Evolutionary conservation across 129 eudicot genomes (phyloP).

Genomic region (carrot (Daucus carota)): DNA sequence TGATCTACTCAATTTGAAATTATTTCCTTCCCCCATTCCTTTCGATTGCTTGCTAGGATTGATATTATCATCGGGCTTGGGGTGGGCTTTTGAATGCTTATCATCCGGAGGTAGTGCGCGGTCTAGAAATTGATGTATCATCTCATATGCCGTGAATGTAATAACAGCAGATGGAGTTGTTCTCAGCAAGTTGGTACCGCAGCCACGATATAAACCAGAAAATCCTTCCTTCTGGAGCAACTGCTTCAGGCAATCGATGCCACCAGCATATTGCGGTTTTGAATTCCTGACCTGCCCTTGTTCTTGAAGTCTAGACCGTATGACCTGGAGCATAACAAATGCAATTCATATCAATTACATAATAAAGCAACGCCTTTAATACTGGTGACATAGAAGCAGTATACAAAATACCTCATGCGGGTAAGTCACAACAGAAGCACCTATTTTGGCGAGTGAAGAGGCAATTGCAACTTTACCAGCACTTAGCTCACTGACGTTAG

Average conservation of each 20-base stretch:
- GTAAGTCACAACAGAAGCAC: slow-evolving; percentile 76
- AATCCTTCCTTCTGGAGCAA: slow-evolving; percentile 62
- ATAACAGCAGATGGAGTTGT: slow-evolving; percentile 92
- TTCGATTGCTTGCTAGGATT: slow-evolving; percentile 22
- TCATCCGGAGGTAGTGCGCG: slow-evolving; percentile 42
- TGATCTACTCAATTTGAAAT: slow-evolving; percentile 23
- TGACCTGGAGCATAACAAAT: slow-evolving; percentile 43
- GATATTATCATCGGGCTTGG: slow-evolving; percentile 28
- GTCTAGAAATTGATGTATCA: slow-evolving; percentile 64
- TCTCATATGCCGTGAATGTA: slow-evolving; percentile 88
- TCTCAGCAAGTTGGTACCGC: slow-evolving; percentile 87
- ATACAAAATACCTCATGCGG: slow-evolving; percentile 74
- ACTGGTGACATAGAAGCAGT: background rate
- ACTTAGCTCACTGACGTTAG: slow-evolving; percentile 42
- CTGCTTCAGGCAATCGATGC: slow-evolving; percentile 76
- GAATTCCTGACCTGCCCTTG: slow-evolving; percentile 67
- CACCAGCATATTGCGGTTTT: slow-evolving; percentile 58
- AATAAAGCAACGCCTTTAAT: background rate
- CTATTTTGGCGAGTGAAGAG: slow-evolving; percentile 74
- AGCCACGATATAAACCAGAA: slow-evolving; percentile 85
- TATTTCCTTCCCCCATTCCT: slow-evolving; percentile 6
- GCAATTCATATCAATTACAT: background rate
- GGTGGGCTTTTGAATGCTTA: slow-evolving; percentile 23
- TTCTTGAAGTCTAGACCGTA: slow-evolving; percentile 89
- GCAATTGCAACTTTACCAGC: slow-evolving; percentile 81